Evolutionary conservation across 257 asterid species (phyloP), one percentile per base, ranked within the genome.

Genomic region (Gynochthodes officinalis): DNA sequence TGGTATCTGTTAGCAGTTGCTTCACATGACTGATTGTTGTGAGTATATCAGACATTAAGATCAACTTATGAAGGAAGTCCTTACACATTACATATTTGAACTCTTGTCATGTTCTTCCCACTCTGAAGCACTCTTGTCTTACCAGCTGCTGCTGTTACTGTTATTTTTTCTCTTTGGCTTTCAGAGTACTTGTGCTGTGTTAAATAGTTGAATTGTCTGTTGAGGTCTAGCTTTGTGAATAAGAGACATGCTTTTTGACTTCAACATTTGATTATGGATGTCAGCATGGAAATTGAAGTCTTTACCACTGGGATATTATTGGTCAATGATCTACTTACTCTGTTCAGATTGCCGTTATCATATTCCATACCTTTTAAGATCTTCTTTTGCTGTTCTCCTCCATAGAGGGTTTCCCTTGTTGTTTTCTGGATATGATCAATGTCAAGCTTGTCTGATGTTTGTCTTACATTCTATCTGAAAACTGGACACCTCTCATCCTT

Each of bases 261-360:
- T 6, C 8, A 43, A 43, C 7, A 14, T 18, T 32, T 32, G 63
- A 30, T 46, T 13, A 12, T 43, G 57, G 71, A 44, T 27, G 39
- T 52, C 35, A 27, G 19, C 60, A 67, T 46, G 71, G n/a, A 66
- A 46, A 67, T 67, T 18, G 27, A 32, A 67, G 43, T 48, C 60
- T 6, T 67, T 4, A 8, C 27, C 25, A 4, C 27, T 16, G 39
- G 42, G n/a, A 25, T 37, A 21, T 35, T 4, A 5, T 19, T 63
- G 48, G 44, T 62, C 48, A 65, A 6, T 67, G 43, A 32, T 27
- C 46, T 67, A 30, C 40, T 67, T 27, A 65, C 43, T 19, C n/a
- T 15, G 13, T 44, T 6, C 16, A 15, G 4, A 28, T 49, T 7
- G 21, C 2, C 19, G 25, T n/a, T 48, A 48, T 12, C 46, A 32